Evolutionary conservation across 768 basidiomycete genomes (phyloP).

Genomic region (Calvatia gigantea): DNA sequence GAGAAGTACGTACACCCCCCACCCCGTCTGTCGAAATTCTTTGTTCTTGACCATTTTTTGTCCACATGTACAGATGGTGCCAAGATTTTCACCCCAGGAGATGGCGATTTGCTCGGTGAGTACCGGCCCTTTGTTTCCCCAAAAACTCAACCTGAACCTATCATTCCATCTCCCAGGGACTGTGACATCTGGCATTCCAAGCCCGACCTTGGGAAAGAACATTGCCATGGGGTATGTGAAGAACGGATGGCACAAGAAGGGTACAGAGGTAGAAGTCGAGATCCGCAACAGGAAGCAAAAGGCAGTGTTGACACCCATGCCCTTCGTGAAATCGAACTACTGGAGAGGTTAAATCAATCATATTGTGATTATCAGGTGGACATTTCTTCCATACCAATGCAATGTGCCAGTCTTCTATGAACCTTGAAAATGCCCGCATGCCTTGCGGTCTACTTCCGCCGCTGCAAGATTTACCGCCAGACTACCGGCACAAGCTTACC

Average conservation of each 20-base stretch:
- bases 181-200: conserved; percentile 95
- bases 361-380: background rate
- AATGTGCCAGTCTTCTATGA: background rate
- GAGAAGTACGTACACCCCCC: conserved; percentile 64
- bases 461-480: too few relatives aligned
- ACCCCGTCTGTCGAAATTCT: conserved; percentile 4
- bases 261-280: conserved; percentile 79
- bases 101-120: conserved; percentile 31
- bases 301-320: conserved; percentile 78
- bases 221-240: conserved; percentile 94
- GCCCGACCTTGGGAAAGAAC: conserved; percentile 84
- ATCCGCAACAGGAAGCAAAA: conserved; percentile 78
- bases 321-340: conserved; percentile 83
- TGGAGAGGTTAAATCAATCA: conserved; percentile 49
- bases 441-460: too few relatives aligned
- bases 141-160: background rate
- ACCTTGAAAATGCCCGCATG: background rate
- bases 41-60: background rate
- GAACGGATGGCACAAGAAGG: conserved; percentile 86
- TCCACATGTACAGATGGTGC: conserved; percentile 60
- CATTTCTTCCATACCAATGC: background rate
- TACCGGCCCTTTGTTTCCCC: background rate
- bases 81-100: conserved; percentile 58
- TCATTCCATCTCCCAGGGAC: conserved; percentile 37
- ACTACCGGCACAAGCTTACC: too few relatives aligned